These are phyloP conservation scores for Clonostachys rosea DNA, from an alignment of 2,329 filamentous ascomycete genomes.

Conservation along the genomic window DNA sequence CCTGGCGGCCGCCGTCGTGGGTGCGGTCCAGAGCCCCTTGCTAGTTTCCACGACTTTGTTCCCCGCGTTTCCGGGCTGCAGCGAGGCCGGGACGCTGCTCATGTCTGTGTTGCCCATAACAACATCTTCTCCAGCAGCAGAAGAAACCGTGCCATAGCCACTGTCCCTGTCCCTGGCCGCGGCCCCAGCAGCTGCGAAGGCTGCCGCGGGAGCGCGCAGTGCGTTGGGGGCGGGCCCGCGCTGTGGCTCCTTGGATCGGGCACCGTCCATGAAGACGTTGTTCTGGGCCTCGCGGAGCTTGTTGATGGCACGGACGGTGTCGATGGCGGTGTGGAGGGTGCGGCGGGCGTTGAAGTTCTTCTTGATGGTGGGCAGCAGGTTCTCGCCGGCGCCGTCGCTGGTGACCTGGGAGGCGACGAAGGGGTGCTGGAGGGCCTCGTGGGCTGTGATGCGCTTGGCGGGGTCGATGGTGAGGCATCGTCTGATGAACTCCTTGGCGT, in stretches of 20 bases:
- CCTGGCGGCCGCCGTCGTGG: slow-evolving; percentile 1
- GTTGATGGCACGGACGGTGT: slow-evolving; percentile 67
- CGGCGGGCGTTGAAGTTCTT: slow-evolving; percentile 71
- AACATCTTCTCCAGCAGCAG: slow-evolving; percentile 32
- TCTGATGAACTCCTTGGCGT: slow-evolving; percentile 88
- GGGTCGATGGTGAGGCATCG: slow-evolving; percentile 90
- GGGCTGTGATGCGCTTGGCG: slow-evolving; percentile 81
- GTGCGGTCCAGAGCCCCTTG: slow-evolving; percentile 55
- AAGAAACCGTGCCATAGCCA: slow-evolving; percentile 34
- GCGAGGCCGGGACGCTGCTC: slow-evolving; percentile 36
- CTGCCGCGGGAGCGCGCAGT: slow-evolving; percentile 8
- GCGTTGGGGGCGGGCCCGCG: slow-evolving; percentile 16
- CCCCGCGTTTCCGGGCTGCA: slow-evolving; percentile 49
- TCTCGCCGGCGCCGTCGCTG: slow-evolving; percentile 46
- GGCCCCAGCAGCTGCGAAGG: slow-evolving; percentile 3
- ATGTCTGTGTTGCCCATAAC: slow-evolving; percentile 39
- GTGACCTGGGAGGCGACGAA: slow-evolving; percentile 54
- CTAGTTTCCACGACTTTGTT: slow-evolving; percentile 60
- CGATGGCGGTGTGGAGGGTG: slow-evolving; percentile 66
- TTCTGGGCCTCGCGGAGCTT: slow-evolving; percentile 62
- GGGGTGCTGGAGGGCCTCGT: slow-evolving; percentile 66
- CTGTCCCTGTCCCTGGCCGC: slow-evolving; percentile 39
- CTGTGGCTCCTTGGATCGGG: slow-evolving; percentile 42
- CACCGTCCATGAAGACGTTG: slow-evolving; percentile 58
- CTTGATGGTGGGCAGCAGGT: slow-evolving; percentile 64